Percentiles rank a stretch among this genome's conserved stretches.
Conservation (phyloP, 2,329 filamentous ascomycete genomes). For the Pseudophaeomoniella oleicola region DNA sequence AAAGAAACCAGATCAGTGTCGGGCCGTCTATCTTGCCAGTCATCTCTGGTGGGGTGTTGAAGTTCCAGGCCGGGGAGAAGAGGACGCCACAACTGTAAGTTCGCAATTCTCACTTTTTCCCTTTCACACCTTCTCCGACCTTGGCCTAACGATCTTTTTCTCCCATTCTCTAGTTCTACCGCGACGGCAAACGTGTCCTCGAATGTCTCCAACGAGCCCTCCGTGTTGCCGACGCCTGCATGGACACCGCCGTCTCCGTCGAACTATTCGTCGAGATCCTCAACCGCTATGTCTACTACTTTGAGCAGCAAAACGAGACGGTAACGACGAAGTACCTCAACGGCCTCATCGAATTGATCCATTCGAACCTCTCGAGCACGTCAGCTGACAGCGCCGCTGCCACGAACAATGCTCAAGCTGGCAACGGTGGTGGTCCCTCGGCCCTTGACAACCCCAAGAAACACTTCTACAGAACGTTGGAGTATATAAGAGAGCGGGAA, state of each 20-base stretch:
- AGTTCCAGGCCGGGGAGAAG: conserved; percentile 59
- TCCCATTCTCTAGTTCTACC: conserved; percentile 56
- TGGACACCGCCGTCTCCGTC: conserved; percentile 94
- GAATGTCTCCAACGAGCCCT: conserved; percentile 92
- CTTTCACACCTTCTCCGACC: neutral
- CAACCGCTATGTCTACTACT: conserved; percentile 98
- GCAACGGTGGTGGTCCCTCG: conserved; percentile 33
- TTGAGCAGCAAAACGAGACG: conserved; percentile 96
- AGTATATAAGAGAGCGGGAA: conserved; percentile 81
- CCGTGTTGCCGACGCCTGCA: conserved; percentile 92
- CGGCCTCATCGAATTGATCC: conserved; percentile 92
- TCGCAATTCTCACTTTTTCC: neutral
- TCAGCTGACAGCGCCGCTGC: conserved; percentile 54
- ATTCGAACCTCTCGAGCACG: conserved; percentile 72
- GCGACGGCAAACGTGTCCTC: conserved; percentile 90
- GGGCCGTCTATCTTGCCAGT: conserved; percentile 89
- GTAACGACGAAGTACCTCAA: conserved; percentile 96
- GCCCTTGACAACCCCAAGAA: conserved; percentile 79
- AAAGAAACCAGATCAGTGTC: conserved; percentile 95
- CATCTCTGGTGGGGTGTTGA: conserved; percentile 97
- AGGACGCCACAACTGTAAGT: conserved; percentile 65
- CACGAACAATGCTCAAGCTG: conserved; percentile 8
- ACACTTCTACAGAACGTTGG: conserved; percentile 87
- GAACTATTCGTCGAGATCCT: conserved; percentile 97
- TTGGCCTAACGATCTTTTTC: conserved; percentile 4